Conservation (phyloP, 768 basidiomycete genomes). For the Dentipellis fragilis region DNA sequence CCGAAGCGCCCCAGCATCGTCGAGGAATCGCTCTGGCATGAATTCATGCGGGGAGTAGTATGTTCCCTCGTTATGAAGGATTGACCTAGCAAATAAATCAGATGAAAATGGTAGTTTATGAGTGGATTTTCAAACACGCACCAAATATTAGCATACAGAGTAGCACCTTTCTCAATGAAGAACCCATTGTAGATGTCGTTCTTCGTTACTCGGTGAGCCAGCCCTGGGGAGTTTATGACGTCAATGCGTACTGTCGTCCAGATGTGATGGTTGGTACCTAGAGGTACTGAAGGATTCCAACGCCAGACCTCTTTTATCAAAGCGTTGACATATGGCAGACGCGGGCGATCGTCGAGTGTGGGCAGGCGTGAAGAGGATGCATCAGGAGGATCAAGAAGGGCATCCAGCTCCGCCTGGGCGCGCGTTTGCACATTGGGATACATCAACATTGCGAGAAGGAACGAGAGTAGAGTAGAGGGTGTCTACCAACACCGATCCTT, state of each 20-base stretch:
- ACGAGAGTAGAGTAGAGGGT: slow-evolving; percentile 44
- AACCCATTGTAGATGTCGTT: slow-evolving; percentile 54
- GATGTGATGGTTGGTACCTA: slow-evolving; percentile 29
- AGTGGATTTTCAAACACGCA: no score
- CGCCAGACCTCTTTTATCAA: slow-evolving; percentile 47
- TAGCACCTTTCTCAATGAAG: slow-evolving; percentile 53
- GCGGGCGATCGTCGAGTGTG: slow-evolving; percentile 41
- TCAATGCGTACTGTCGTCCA: no score
- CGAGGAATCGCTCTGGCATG: slow-evolving; percentile 37
- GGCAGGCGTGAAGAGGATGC: slow-evolving; percentile 39
- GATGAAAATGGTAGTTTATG: no score
- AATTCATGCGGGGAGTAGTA: slow-evolving; percentile 37
- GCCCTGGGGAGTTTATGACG: slow-evolving; percentile 24
- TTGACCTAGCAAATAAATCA: no score
- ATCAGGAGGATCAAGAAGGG: slow-evolving; percentile 33
- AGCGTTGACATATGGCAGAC: slow-evolving; percentile 50
- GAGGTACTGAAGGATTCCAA: slow-evolving; percentile 53
- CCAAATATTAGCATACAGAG: slow-evolving; percentile 61
- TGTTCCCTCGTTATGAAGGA: slow-evolving; percentile 34
- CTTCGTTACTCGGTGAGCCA: slow-evolving; percentile 57
- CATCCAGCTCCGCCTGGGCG: slow-evolving; percentile 60
- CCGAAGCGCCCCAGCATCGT: slow-evolving; percentile 1
- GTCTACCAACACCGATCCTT: slow-evolving; percentile 25
- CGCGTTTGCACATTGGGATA: slow-evolving; percentile 41
- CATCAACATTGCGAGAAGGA: slow-evolving; percentile 58